These are phyloP conservation scores for Citrullus amarus DNA, from an alignment of 306 rosid species.

Conservation along the genomic window DNA sequence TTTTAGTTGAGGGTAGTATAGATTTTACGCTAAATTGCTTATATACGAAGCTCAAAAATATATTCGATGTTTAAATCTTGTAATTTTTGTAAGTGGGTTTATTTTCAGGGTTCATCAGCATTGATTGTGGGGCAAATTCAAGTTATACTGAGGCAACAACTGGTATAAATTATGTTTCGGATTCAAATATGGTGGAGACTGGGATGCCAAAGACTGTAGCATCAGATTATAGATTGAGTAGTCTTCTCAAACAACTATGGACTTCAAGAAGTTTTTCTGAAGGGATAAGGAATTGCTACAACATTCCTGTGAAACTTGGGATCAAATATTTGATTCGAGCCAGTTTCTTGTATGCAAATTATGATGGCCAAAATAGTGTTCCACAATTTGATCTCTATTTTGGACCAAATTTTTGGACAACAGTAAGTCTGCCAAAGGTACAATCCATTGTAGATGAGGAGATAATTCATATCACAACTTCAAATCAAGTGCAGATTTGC, in stretches of 20 bases:
- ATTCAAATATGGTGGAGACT: not conserved
- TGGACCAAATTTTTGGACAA: not conserved
- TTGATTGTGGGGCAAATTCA: not conserved
- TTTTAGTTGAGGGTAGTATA: too few species aligned
- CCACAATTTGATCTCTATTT: constrained; percentile 11
- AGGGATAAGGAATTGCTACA: constrained; percentile 5
- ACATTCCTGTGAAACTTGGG: not conserved
- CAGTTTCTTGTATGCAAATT: constrained; percentile 17
- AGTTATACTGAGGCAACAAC: not conserved
- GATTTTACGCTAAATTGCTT: too few species aligned
- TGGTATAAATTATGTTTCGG: not conserved
- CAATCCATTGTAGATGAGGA: not conserved
- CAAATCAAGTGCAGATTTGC: constrained; percentile 7
- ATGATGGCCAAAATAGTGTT: not conserved
- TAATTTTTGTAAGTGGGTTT: too few species aligned
- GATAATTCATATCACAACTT: constrained; percentile 12
- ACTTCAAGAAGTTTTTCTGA: not conserved
- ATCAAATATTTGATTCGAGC: constrained; percentile 16
- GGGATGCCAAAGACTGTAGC: not conserved
- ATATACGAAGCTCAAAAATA: too few species aligned
- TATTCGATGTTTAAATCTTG: too few species aligned
- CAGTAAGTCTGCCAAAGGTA: not conserved
- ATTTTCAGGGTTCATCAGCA: constrained; percentile 2
- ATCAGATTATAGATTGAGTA: too few species aligned
- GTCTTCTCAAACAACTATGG: not conserved